Conservation (phyloP, 805 yeast genomes). For the Candida dendrica region DNA sequence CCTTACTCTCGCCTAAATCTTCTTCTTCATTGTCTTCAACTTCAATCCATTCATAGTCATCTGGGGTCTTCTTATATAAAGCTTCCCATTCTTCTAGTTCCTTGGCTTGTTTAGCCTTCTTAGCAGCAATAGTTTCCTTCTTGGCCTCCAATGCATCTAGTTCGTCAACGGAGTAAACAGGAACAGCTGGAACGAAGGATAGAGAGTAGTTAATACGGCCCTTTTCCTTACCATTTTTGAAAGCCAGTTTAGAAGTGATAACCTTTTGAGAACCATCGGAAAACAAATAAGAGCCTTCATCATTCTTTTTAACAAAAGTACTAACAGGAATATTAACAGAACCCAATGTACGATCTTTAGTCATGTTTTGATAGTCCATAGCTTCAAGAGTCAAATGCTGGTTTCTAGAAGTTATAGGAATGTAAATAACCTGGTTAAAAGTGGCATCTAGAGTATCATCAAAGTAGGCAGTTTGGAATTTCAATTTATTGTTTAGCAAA, state of each 20-base stretch:
- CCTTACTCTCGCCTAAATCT: constrained; percentile 29
- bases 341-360: constrained; percentile 62
- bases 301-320: constrained; percentile 41
- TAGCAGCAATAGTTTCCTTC: constrained; percentile 29
- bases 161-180: constrained; percentile 56
- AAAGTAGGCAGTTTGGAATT: constrained; percentile 47
- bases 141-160: constrained; percentile 37
- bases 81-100: constrained; percentile 39
- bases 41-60: constrained; percentile 57
- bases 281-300: constrained; percentile 38
- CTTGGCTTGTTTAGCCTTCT: constrained; percentile 24
- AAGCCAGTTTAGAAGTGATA: constrained; percentile 24
- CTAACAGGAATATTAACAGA: constrained; percentile 41
- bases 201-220: constrained; percentile 49
- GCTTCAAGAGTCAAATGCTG: constrained; percentile 53
- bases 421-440: constrained; percentile 51
- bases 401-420: constrained; percentile 54
- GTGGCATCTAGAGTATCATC: constrained; percentile 48
- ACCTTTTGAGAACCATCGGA: constrained; percentile 45
- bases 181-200: constrained; percentile 59
- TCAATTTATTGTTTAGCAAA: constrained; percentile 47
- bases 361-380: constrained; percentile 60
- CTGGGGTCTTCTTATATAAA: constrained; percentile 49
- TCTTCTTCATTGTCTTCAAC: constrained; percentile 34
- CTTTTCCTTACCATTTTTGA: constrained; percentile 34